Evolutionary conservation across 2,329 filamentous ascomycete genomes (phyloP), one percentile per base, ranked within the genome.

Genomic region (Ophiostoma perfectum): DNA sequence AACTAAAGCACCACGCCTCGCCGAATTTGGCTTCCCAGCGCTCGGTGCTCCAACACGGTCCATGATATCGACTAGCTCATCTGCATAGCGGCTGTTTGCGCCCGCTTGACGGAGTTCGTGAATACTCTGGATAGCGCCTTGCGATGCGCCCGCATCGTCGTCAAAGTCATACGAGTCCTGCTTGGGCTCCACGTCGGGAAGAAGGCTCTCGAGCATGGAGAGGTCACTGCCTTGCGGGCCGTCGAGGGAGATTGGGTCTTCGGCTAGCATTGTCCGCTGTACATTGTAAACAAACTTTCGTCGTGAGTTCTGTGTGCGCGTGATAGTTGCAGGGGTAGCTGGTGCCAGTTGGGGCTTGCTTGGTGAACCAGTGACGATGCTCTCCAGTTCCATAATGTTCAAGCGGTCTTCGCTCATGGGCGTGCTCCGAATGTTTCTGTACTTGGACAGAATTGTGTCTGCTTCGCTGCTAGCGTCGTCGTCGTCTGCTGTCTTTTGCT

Each of bases 101-200:
- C 88, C 88, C 4, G 87, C 86, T 70, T 88, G 85, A 66, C 86
- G 82, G 58, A 90, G 77, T 74, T 90, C 88, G 74, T 90, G 87
- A 18, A 90, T 84, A 72, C 85, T 88, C 69, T 83, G 82, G 64
- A 89, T 86, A 41, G 83, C 83, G 18, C 82, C 80, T 63, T 80
- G 81, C 27, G 78, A 78, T 12, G 78, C 73, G 36, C 80, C 78
- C 1, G 81, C 78, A 14, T 82, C 82, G 6, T 82, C 81, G n/a
- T 79, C 78, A 66, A 81, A 75, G 0, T 78, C 75, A 62, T 77
- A 76, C 2, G 72, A 72, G 60, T 69, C 75, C 65, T 68, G 41
- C 70, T 70, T 69, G 14, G 65, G 36, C 49, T 72, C 70, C 4
- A 72, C 71, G 8, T 74, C 71, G 1, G 74, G 74, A 8, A 75